Base-by-base conservation (phyloP, 2,329 filamentous ascomycete species). In the Trichophyton simii region DNA sequence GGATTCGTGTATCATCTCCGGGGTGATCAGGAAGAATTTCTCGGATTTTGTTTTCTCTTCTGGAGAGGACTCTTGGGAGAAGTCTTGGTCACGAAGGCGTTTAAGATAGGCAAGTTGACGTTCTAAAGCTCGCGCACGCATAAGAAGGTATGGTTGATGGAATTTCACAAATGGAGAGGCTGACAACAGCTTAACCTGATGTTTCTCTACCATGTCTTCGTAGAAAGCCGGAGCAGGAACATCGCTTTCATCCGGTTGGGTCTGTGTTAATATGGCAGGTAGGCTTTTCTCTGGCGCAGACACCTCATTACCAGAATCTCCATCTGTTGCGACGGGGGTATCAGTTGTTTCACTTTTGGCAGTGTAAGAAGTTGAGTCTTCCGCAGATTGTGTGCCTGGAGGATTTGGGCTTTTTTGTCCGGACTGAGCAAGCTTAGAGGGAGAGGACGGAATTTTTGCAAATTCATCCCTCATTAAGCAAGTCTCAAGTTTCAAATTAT, bases 151-250 rank as follows among this genome's bases (percentile, higher is more conserved):
- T 0, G 94, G 94, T 70, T 94, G 90, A 65, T 88, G 87, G 70
- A 97, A 99, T 69, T 90, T 92, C 66, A 99, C 94, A 70, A 96
- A 97, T 0, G 94, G 94, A 0, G 94, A 99, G 0, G 91, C 90
- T 1, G 95, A 99, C 4, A 99, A 78, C 52, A 99, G 87, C 70
- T 92, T 95, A 4, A 91, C 96, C 69, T 95, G 85, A 69, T 95
- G 91, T 68, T 95, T 92, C 62, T 90, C 86, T 42, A 97, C 91
- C 81, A 96, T 89, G 70, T 96, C 90, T 70, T 91, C 91, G 71
- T 97, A 97, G 69, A 91, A 96, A 0, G 89, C 95, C 2, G 92
- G 89, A 78, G 90, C 88, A 0, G 89, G 88, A 46, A 89, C 79
- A 71, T 92, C 88, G 3, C 87, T 87, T 3, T 89, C 80, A 52